phyloP scores from a whole-genome alignment of 2,329 filamentous ascomycete genomes.

The Penicillium sp. region DNA sequence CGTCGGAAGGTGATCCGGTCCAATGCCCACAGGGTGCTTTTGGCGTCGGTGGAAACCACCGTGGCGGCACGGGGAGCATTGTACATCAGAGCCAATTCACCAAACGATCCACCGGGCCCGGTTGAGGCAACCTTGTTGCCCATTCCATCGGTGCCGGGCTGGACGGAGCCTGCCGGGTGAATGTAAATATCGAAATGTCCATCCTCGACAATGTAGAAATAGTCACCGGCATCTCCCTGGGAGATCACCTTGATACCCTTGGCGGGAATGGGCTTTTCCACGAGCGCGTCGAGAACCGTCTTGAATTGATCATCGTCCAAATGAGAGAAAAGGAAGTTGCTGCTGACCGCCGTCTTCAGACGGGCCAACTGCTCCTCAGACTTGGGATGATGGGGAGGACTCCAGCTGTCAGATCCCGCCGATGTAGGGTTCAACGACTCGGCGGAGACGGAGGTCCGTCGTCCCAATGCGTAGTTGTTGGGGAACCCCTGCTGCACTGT shows the following conservation, averaged over 20 bases:
- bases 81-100: slow-evolving; percentile 97
- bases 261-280: slow-evolving; percentile 91
- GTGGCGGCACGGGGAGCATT: slow-evolving; percentile 94
- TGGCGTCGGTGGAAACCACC: slow-evolving; percentile 72
- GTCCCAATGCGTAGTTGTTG: slow-evolving; percentile 85
- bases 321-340: slow-evolving; percentile 91
- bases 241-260: slow-evolving; percentile 88
- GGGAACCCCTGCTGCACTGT: slow-evolving; percentile 50
- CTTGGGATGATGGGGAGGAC: slow-evolving; percentile 79
- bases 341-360: slow-evolving; percentile 72
- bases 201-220: slow-evolving; percentile 94
- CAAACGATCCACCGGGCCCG: slow-evolving; percentile 85
- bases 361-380: slow-evolving; percentile 71
- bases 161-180: slow-evolving; percentile 67
- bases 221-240: slow-evolving; percentile 93
- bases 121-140: slow-evolving; percentile 77
- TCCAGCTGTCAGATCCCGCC: slow-evolving; percentile 81
- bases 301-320: slow-evolving; percentile 87
- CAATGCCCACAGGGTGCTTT: slow-evolving; percentile 83
- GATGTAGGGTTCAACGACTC: slow-evolving; percentile 89
- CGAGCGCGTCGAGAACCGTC: slow-evolving; percentile 81
- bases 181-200: slow-evolving; percentile 89
- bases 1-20: slow-evolving; percentile 95
- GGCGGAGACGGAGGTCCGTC: slow-evolving; percentile 91
- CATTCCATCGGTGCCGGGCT: slow-evolving; percentile 74